Conservation (phyloP, 2,329 filamentous ascomycete species). For the Ascochyta viciae-villosae region DNA sequence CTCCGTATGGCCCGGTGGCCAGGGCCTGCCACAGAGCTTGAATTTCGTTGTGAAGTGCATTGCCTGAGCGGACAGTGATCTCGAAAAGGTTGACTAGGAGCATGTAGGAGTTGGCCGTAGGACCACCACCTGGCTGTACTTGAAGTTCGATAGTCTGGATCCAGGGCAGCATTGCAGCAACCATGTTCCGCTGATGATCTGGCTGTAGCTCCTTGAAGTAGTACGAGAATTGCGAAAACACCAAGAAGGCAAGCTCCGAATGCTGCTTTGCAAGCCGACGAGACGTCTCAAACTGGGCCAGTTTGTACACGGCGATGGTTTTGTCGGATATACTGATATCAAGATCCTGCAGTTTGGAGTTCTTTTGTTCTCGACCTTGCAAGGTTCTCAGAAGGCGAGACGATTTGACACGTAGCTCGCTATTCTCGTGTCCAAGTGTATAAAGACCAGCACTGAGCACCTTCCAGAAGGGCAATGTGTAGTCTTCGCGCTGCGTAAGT, state of each 20-base stretch:
- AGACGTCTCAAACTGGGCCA: slow-evolving; percentile 96
- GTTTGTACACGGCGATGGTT: slow-evolving; percentile 96
- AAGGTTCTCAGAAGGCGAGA: slow-evolving; percentile 79
- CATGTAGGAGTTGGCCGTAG: slow-evolving; percentile 91
- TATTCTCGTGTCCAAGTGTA: slow-evolving; percentile 90
- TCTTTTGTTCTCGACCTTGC: slow-evolving; percentile 82
- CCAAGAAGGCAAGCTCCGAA: slow-evolving; percentile 85
- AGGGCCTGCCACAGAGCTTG: slow-evolving; percentile 97
- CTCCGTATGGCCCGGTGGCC: slow-evolving; percentile 88
- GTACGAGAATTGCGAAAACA: slow-evolving; percentile 93
- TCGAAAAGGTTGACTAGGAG: slow-evolving; percentile 93
- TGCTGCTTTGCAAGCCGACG: slow-evolving; percentile 88
- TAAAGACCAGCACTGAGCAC: slow-evolving; percentile 87
- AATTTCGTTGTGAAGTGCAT: slow-evolving; percentile 90
- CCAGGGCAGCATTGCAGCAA: slow-evolving; percentile 94
- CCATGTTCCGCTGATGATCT: slow-evolving; percentile 87
- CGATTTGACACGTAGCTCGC: slow-evolving; percentile 87
- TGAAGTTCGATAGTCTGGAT: slow-evolving; percentile 93
- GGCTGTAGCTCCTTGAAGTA: slow-evolving; percentile 90
- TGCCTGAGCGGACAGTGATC: slow-evolving; percentile 92
- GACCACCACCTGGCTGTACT: slow-evolving; percentile 88
- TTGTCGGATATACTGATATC: slow-evolving; percentile 99
- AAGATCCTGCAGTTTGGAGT: slow-evolving; percentile 92
- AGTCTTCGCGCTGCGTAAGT: slow-evolving; percentile 80
- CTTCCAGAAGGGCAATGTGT: slow-evolving; percentile 88